Conservation (phyloP, 2,329 filamentous ascomycete species). For the Gnomoniopsis sp. region DNA sequence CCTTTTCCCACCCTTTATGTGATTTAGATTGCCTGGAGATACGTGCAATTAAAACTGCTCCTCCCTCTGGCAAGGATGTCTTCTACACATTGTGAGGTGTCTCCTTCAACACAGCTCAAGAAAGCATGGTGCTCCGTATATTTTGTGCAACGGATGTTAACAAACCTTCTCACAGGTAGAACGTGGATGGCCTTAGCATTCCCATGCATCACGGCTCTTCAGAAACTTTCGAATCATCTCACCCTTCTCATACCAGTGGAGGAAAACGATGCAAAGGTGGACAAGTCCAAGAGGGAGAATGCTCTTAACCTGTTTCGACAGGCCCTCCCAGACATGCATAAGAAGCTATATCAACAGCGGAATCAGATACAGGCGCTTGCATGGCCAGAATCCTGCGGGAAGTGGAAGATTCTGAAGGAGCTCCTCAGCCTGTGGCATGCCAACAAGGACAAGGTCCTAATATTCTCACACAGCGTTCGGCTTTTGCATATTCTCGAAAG, state of each 20-base stretch:
- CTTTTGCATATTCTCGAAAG: conserved; percentile 80
- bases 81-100: background rate
- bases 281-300: conserved; percentile 70
- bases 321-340: conserved; percentile 73
- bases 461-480: conserved; percentile 90
- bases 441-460: conserved; percentile 88
- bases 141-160: background rate
- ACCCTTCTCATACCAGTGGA: conserved; percentile 71
- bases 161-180: conserved; percentile 23
- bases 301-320: conserved; percentile 71
- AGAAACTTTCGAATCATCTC: conserved; percentile 91
- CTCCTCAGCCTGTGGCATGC: conserved; percentile 86
- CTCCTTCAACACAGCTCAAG: background rate
- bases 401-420: conserved; percentile 89
- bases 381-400: conserved; percentile 90
- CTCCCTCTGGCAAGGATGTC: background rate
- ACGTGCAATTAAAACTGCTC: background rate
- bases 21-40: background rate
- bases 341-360: conserved; percentile 67
- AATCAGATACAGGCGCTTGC: conserved; percentile 79
- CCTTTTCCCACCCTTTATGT: background rate
- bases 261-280: conserved; percentile 46
- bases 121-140: background rate
- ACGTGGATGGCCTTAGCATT: conserved; percentile 78
- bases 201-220: conserved; percentile 74